Evolutionary conservation across 768 basidiomycete species (phyloP), one percentile per base, ranked within the genome.

Genomic region (Leucosporidium yakuticum): DNA sequence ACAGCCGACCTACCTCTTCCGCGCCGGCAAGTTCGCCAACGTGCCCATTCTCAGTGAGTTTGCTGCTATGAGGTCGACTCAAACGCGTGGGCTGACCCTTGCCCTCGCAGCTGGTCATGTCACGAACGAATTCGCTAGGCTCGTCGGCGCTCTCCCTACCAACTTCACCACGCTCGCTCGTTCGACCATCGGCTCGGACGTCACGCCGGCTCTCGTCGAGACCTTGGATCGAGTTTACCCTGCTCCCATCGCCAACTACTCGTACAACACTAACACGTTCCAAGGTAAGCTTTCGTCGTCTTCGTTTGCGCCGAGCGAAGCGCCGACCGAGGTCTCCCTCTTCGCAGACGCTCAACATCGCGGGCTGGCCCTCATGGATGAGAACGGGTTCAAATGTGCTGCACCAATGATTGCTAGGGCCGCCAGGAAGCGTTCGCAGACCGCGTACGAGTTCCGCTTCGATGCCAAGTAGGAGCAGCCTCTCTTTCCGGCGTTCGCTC

Each of bases 11-110:
- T 74, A 75, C 34, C 79, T 79, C 11, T 80, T 87, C 48, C 73
- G 80, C 5, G 60, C 76, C 2, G 83, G 84, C 5, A 79, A 81
- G 25, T 84, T 84, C 63, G 77, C 80, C 1, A 76, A 79, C n/a
- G 83, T 86, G 5, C 83, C 85, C 8, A 74, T 87, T 4, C 83
- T 88, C 39, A 82, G 85, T 39, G 85, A 85, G 86, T 86, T n/a
- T 48, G 7, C n/a, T 2, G 11, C 6, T 51, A 8, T 19, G 17
- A 6, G 8, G 9, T 9, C 2, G 6, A 27, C 4, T 5, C 50
- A 21, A 51, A 51, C 50, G 2, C 59, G 19, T 25, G 17, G 2
- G 11, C n/a, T 27, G 15, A 48, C n/a, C 9, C 4, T 48, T 19
- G 20, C 25, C 31, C 20, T 4, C 5, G 1, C 49, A 64, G 63